Evolutionary conservation across 2,329 filamentous ascomycete genomes (phyloP), one percentile per base, ranked within the genome.

Genomic region (Microascus cirrosus): DNA sequence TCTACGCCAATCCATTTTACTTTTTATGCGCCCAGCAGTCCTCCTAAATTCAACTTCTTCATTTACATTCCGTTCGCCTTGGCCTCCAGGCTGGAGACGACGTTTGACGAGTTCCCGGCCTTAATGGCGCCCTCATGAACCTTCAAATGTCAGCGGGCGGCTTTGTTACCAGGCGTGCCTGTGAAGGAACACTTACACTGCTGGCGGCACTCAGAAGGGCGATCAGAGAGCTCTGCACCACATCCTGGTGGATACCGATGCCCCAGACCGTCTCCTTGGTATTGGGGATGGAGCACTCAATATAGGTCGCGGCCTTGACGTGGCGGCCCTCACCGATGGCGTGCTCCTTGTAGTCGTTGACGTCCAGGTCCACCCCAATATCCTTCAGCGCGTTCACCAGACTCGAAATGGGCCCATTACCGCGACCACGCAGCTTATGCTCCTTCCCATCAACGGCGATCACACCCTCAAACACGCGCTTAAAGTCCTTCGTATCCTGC

Each of bases 331-430:
- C 78, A 63, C 90, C 90, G 64, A 97, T 91, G 32, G 92, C 87
- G 73, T 97, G 93, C 72, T 97, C 94, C 77, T 95, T 96, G 78
- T 97, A 97, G 70, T 96, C 90, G 53, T 86, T 83, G 56, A 97
- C 90, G 68, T 97, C 93, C 25, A 97, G 77, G 67, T 95, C 86
- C 62, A 97, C 86, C 59, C 90, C 89, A 36, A 97, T 74, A 18
- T 79, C 78, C 64, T 83, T 82, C 51, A 99, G 79, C 18, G 92
- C 93, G 65, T 90, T 86, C 1, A 90, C 90, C 67, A 97, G 75
- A 61, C 88, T 90, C 3, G 91, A 96, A 65, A 97, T 90, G 36
- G 93, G 90, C 67, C 93, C 93, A 68, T 92, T 95, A 36, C 93
- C 93, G 11, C 85, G 82, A 61, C 94, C 93, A 35, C 81, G 82